A percentile compares a stretch with the other conserved stretches of the same genome.
Conservation (phyloP, 305 asterid genomes). For the Fraxinus floribunda region DNA sequence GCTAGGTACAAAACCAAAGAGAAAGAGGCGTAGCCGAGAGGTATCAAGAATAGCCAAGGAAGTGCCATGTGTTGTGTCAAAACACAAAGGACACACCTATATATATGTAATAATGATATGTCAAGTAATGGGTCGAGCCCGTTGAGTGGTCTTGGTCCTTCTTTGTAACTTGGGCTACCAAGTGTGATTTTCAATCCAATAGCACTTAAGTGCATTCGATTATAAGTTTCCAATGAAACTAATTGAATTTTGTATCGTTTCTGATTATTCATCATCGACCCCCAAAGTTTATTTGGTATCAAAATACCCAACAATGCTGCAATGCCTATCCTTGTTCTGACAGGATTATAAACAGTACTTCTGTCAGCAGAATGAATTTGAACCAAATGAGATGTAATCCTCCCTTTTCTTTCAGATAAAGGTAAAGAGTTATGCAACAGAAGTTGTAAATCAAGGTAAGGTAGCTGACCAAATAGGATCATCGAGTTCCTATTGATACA, state of each 20-base stretch:
- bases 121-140: neutral
- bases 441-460: neutral
- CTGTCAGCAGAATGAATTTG: neutral
- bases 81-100: neutral
- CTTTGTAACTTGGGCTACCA: neutral
- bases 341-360: neutral
- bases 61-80: neutral
- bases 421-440: neutral
- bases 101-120: neutral
- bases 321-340: neutral
- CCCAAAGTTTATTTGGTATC: neutral
- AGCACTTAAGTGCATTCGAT: neutral
- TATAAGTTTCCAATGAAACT: too few species aligned
- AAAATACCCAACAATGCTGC: neutral
- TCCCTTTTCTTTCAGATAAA: neutral
- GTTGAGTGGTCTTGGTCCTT: neutral
- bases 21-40: neutral
- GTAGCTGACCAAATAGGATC: neutral
- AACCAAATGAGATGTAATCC: neutral
- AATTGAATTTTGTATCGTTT: neutral
- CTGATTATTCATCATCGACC: neutral
- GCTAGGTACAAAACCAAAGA: neutral
- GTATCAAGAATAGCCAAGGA: neutral
- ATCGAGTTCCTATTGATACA: neutral
- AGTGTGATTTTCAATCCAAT: neutral